phyloP scores from a whole-genome alignment of 2,329 filamentous ascomycete genomes.

The Plectosphaerella sp. region DNA sequence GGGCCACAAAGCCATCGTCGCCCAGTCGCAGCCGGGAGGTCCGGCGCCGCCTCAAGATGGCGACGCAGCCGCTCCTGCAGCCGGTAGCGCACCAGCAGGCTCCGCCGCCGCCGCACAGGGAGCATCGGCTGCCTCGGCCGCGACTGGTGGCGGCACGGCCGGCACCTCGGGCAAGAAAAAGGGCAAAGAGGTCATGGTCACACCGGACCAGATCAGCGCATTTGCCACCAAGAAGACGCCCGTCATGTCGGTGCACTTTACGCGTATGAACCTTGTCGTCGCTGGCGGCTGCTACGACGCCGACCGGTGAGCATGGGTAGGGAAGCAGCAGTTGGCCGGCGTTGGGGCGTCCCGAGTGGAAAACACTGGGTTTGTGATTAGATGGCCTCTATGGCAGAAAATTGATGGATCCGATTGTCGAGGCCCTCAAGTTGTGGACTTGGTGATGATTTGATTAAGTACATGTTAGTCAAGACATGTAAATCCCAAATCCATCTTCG shows the following conservation, averaged over 20 bases:
- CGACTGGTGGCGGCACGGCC: slow-evolving; percentile 19
- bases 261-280: slow-evolving; percentile 89
- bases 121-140: slow-evolving; percentile 8
- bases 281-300: slow-evolving; percentile 71
- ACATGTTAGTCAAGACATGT: too few relatives aligned
- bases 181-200: slow-evolving; percentile 84
- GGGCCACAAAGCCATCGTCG: slow-evolving; percentile 48
- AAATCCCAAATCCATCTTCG: too few relatives aligned
- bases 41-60: slow-evolving; percentile 16
- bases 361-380: too few relatives aligned
- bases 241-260: slow-evolving; percentile 89
- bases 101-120: slow-evolving; percentile 18
- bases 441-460: too few relatives aligned
- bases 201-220: slow-evolving; percentile 87
- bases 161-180: slow-evolving; percentile 59
- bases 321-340: too few relatives aligned
- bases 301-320: slow-evolving; percentile 30
- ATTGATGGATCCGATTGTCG: too few relatives aligned
- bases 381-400: too few relatives aligned
- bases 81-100: slow-evolving; percentile 17
- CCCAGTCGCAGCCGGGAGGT: slow-evolving; percentile 25
- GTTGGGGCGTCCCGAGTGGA: too few relatives aligned
- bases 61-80: slow-evolving; percentile 33
- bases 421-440: too few relatives aligned
- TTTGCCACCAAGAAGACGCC: slow-evolving; percentile 96